Conservation (phyloP, 2,329 filamentous ascomycete genomes). For the Sclerotiophoma versabilis region DNA sequence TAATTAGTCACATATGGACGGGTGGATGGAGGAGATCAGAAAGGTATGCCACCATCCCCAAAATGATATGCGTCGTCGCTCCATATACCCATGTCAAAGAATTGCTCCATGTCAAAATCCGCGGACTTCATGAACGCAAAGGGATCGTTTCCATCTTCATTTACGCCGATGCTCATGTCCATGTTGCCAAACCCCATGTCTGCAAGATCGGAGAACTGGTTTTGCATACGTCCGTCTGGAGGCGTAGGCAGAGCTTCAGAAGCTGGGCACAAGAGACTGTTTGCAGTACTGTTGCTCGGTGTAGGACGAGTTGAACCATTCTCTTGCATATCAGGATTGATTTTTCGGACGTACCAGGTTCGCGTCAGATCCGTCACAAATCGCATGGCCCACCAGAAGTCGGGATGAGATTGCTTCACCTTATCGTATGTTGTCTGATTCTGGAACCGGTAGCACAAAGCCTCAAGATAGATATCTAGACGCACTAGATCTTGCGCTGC, state of each 20-base stretch:
- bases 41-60: conserved; percentile 22
- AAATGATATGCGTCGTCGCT: conserved; percentile 37
- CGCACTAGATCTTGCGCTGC: conserved; percentile 41
- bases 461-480: conserved; percentile 44
- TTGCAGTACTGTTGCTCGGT: conserved; percentile 1
- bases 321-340: conserved; percentile 10
- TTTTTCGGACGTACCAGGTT: conserved; percentile 40
- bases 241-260: conserved; percentile 16
- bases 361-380: conserved; percentile 41
- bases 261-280: background rate
- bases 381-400: conserved; percentile 43
- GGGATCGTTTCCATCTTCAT: conserved; percentile 19
- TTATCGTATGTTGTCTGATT: conserved; percentile 35
- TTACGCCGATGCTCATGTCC: background rate
- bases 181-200: conserved; percentile 4
- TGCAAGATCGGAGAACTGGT: background rate
- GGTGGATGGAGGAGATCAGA: background rate
- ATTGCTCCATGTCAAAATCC: conserved; percentile 45
- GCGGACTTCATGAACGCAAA: conserved; percentile 32
- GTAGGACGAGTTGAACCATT: background rate
- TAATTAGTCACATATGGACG: background rate
- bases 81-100: conserved; percentile 46
- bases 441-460: conserved; percentile 45
- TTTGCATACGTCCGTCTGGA: background rate
- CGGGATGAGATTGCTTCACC: conserved; percentile 30